These are phyloP conservation scores for Fusarium palustre DNA, from an alignment of 2,329 filamentous ascomycete genomes.

Conservation along the genomic window DNA sequence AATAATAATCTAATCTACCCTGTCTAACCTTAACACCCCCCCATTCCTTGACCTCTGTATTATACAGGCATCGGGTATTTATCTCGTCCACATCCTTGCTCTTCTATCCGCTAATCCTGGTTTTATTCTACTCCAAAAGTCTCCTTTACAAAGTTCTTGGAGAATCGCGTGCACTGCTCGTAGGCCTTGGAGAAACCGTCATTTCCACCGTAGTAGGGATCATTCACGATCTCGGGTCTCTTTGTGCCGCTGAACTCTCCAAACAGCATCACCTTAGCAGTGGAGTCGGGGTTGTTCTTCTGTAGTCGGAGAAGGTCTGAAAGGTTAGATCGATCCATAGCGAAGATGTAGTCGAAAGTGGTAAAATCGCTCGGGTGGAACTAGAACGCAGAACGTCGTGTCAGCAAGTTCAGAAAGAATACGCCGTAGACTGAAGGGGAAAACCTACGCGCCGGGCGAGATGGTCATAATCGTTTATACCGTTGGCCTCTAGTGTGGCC, in stretches of 20 bases:
- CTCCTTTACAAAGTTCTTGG: slow-evolving; percentile 77
- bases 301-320: slow-evolving; percentile 73
- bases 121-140: slow-evolving; percentile 50
- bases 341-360: slow-evolving; percentile 91
- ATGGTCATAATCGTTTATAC: slow-evolving; percentile 82
- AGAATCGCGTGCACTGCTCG: slow-evolving; percentile 83
- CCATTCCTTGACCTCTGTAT: slow-evolving; percentile 25
- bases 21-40: slow-evolving; percentile 12
- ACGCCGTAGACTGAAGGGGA: neutral
- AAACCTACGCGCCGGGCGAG: slow-evolving; percentile 75
- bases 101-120: neutral
- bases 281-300: slow-evolving; percentile 66
- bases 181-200: slow-evolving; percentile 89
- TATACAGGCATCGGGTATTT: slow-evolving; percentile 44
- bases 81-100: slow-evolving; percentile 12
- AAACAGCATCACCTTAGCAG: slow-evolving; percentile 81
- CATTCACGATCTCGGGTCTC: slow-evolving; percentile 78
- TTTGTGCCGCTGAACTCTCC: slow-evolving; percentile 79
- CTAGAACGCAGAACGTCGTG: slow-evolving; percentile 48
- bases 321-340: slow-evolving; percentile 91
- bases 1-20: slow-evolving; percentile 24
- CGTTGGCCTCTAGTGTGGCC: slow-evolving; percentile 77
- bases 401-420: slow-evolving; percentile 13
- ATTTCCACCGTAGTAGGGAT: slow-evolving; percentile 92
- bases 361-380: slow-evolving; percentile 77